Evolutionary conservation across 2,329 filamentous ascomycete species (phyloP).

Genomic region (Aspergillus sojae): DNA sequence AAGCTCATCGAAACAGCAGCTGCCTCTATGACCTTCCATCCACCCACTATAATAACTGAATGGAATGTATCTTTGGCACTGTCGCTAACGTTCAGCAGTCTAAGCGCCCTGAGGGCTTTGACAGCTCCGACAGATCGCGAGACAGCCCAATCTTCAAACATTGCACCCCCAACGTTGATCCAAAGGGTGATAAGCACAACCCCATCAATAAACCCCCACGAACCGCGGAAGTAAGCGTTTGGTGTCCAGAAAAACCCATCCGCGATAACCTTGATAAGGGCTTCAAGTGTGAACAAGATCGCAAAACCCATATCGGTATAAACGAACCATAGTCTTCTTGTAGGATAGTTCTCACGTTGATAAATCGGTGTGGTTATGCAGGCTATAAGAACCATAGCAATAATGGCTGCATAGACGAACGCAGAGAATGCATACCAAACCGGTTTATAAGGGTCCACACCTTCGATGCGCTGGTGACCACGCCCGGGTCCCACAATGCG

Average conservation of each 20-base stretch:
- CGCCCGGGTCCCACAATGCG: slow-evolving; percentile 87
- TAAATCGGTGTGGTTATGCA: slow-evolving; percentile 94
- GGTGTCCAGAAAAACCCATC: slow-evolving; percentile 97
- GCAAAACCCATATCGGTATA: slow-evolving; percentile 93
- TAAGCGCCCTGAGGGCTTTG: slow-evolving; percentile 89
- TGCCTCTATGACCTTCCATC: slow-evolving; percentile 85
- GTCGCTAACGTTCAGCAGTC: slow-evolving; percentile 92
- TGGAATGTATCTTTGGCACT: slow-evolving; percentile 96
- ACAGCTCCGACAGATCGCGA: slow-evolving; percentile 93
- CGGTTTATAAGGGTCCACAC: slow-evolving; percentile 82
- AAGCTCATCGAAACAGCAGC: slow-evolving; percentile 93
- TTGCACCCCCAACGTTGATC: slow-evolving; percentile 86
- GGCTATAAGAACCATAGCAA: slow-evolving; percentile 95
- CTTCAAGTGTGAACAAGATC: slow-evolving; percentile 80
- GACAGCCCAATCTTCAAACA: slow-evolving; percentile 79
- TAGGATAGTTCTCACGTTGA: slow-evolving; percentile 80
- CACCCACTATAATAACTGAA: slow-evolving; percentile 89
- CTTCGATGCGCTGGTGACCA: slow-evolving; percentile 83
- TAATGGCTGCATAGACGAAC: slow-evolving; percentile 89
- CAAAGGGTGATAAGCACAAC: slow-evolving; percentile 90
- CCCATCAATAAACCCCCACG: slow-evolving; percentile 95
- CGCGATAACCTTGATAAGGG: slow-evolving; percentile 87
- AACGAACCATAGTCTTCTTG: slow-evolving; percentile 85
- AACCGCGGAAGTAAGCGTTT: slow-evolving; percentile 94
- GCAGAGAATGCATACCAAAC: slow-evolving; percentile 94